Evolutionary conservation across 345 rosid genomes (phyloP), one percentile per base, ranked within the genome.

Genomic region (Arabis alpina): DNA sequence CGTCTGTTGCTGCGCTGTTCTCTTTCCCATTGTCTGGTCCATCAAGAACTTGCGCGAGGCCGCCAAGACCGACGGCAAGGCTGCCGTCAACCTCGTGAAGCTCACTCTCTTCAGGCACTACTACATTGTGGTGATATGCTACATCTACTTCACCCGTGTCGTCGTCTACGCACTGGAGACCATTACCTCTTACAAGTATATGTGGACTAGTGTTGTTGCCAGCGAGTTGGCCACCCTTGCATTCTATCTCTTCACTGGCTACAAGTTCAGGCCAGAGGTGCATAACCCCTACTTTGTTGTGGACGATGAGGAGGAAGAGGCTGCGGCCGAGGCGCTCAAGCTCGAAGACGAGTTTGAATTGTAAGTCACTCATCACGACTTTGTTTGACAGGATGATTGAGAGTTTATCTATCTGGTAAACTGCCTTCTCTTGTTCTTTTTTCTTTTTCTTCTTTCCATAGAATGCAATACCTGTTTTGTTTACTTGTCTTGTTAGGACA

Each of bases 281-380:
- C 97, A 89, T 57, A 94, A 94, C 71, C 99, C 99, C 0, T 94
- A 94, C 79, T 94, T 94, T 68, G 93, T 83, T 39, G 80, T 94
- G 42, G 99, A 91, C 61, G 99, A 94, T 61, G 99, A 91, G 13
- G 99, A 94, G 68, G 99, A 94, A 71, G 99, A 94, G 80, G 98
- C 97, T 63, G 98, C 97, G 4, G 97, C 96, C 0, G 97, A 93
- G 78, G 84, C 85, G 11, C 68, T 94, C 80, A 94, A 89, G 91
- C 91, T 91, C n/a, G 99, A 94, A 66, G 97, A 94, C 14, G 97
- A 94, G 83, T 91, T 94, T 56, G 96, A 94, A 74, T 70, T 94
- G 78, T 94, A 70, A 86, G 80, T 6, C 37, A 28, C 23, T 37
- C 43, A 55, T 55, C 65, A 32, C 37, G 27, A 14, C 43, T 27